These are phyloP conservation scores for Fusarium sp. DNA, from an alignment of 2,329 filamentous ascomycete species.

Conservation along the genomic window DNA sequence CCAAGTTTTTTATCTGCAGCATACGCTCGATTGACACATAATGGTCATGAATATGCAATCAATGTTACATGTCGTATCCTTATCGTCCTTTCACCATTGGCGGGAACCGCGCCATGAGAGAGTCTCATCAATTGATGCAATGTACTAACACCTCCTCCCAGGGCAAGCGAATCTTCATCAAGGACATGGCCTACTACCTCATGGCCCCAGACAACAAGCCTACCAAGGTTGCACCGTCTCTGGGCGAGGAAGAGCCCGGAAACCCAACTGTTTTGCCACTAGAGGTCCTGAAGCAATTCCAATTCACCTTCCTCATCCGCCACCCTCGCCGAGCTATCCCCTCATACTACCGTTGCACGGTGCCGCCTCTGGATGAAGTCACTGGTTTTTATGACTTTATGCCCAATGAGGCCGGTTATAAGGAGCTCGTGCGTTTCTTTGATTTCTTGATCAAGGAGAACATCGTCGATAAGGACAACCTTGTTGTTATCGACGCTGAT, in stretches of 20 bases:
- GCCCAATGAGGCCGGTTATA: conserved; percentile 88
- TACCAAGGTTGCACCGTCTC: conserved; percentile 80
- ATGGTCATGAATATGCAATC: not conserved
- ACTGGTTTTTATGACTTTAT: conserved; percentile 91
- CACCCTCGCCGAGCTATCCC: conserved; percentile 93
- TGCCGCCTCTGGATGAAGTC: conserved; percentile 82
- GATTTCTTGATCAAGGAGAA: conserved; percentile 79
- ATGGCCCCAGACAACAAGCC: conserved; percentile 77
- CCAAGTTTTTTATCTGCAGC: conserved; percentile 1
- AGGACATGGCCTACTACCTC: conserved; percentile 95
- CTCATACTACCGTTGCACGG: conserved; percentile 92
- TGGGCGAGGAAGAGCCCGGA: conserved; percentile 71
- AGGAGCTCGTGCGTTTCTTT: conserved; percentile 86
- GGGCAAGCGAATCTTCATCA: conserved; percentile 96
- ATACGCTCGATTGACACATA: not conserved
- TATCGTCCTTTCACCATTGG: not conserved
- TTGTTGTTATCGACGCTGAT: conserved; percentile 93
- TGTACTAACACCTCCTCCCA: conserved; percentile 51
- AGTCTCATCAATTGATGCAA: not conserved
- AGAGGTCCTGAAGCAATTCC: conserved; percentile 79
- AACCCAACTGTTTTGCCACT: conserved; percentile 90
- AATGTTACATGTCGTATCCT: conserved; percentile 6
- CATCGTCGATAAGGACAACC: conserved; percentile 76
- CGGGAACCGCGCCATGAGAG: not conserved
- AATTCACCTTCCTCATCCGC: conserved; percentile 96